These are phyloP conservation scores for Oenanthe sinensis DNA, from an alignment of 129 eudicot genomes.

Conservation along the genomic window DNA sequence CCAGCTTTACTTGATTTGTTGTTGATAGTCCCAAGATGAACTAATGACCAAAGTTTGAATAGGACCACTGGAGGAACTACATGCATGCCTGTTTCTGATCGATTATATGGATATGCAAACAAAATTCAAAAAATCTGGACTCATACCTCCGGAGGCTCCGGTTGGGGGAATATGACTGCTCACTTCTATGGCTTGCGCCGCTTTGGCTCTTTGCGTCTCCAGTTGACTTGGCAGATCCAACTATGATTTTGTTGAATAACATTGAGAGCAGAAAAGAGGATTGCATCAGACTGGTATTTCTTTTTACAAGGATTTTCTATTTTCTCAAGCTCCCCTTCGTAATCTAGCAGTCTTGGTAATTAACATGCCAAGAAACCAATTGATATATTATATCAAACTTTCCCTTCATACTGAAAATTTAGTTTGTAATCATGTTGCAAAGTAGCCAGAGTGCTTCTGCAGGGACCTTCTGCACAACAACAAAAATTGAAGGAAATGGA, in stretches of 20 bases:
- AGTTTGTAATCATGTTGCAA: conserved; percentile 70
- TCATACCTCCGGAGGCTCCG: too few relatives aligned
- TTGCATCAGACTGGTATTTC: background rate
- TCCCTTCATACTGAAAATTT: conserved; percentile 79
- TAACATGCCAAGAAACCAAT: background rate
- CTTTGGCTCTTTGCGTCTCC: background rate
- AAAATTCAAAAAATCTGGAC: too few relatives aligned
- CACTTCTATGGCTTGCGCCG: background rate
- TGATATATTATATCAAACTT: conserved; percentile 40
- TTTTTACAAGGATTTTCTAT: background rate
- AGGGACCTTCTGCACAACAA: conserved; percentile 74
- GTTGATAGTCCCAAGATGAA: too few relatives aligned
- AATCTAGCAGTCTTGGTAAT: background rate
- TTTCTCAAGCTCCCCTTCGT: background rate
- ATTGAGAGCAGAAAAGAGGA: background rate
- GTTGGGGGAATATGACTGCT: too few relatives aligned
- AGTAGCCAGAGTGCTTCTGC: conserved; percentile 72
- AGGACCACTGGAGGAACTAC: too few relatives aligned
- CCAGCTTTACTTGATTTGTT: too few relatives aligned
- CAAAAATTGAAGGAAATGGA: background rate
- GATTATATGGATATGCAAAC: too few relatives aligned
- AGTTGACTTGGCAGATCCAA: background rate
- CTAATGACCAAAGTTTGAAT: too few relatives aligned
- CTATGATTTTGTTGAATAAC: background rate
- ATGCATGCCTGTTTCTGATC: too few relatives aligned